Percentiles rank a stretch among this genome's conserved stretches.
Evolutionary conservation across 2,329 filamentous ascomycete species (phyloP).

Genomic region (Fusarium sacchari): DNA sequence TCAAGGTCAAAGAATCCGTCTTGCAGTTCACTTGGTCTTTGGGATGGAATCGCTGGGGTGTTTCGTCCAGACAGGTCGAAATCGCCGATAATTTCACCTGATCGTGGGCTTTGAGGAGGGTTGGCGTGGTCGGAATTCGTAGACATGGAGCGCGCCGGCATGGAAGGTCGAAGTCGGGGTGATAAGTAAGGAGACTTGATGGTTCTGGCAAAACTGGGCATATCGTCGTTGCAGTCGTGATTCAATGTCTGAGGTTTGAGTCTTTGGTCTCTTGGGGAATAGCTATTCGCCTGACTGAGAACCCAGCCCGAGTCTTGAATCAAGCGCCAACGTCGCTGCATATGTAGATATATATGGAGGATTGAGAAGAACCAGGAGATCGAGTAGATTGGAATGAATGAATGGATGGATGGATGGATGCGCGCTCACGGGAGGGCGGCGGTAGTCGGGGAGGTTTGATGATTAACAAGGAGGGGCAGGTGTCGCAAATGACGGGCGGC

Average conservation of each 20-base stretch:
- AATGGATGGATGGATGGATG: neutral
- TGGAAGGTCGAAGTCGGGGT: conserved; percentile 55
- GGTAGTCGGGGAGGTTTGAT: conserved; percentile 15
- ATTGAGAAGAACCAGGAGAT: neutral
- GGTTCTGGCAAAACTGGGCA: conserved; percentile 61
- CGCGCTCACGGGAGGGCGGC: neutral
- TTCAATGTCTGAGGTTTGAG: conserved; percentile 20
- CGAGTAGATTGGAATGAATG: conserved; percentile 9
- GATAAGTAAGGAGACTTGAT: conserved; percentile 60
- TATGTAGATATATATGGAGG: conserved; percentile 10
- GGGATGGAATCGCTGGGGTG: conserved; percentile 39
- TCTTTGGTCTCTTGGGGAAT: conserved; percentile 11
- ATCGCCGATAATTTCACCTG: conserved; percentile 46
- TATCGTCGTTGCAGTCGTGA: conserved; percentile 40
- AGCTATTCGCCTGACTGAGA: conserved; percentile 26
- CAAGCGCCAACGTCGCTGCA: conserved; percentile 37
- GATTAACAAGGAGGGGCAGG: conserved; percentile 25
- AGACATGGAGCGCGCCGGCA: conserved; percentile 57
- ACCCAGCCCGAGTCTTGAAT: conserved; percentile 35
- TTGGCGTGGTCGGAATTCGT: conserved; percentile 56
- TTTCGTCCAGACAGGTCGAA: conserved; percentile 42
- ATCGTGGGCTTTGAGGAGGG: conserved; percentile 41
- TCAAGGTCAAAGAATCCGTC: conserved; percentile 33
- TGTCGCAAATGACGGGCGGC: conserved; percentile 6
- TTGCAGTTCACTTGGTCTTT: conserved; percentile 9